A percentile compares a stretch with the other conserved stretches of the same genome.
These are phyloP conservation scores for Tolypocladium nubicola DNA, from an alignment of 2,329 filamentous ascomycete genomes.

Conservation along the genomic window DNA sequence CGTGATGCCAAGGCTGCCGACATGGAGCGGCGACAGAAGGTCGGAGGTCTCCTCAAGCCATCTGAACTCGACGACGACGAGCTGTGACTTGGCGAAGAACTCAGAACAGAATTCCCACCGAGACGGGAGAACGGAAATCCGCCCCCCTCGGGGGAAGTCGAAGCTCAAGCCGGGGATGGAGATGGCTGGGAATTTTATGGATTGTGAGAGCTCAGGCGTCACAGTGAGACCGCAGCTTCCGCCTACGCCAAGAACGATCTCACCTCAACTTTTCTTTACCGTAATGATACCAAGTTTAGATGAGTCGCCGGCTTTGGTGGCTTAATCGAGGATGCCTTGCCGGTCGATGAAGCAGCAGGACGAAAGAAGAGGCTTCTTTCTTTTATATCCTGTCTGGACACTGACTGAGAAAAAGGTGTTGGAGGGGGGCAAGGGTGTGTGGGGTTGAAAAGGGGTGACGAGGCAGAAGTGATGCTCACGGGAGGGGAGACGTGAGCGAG, in stretches of 20 bases:
- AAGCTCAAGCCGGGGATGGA: slow-evolving; percentile 14
- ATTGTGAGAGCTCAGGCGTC: slow-evolving; percentile 26
- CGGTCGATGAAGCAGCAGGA: slow-evolving; percentile 1
- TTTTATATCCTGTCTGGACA: slow-evolving; percentile 1
- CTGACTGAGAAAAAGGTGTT: background rate
- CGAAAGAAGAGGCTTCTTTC: background rate
- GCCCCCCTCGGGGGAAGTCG: slow-evolving; percentile 13
- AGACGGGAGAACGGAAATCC: slow-evolving; percentile 12
- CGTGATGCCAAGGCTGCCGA: slow-evolving; percentile 79
- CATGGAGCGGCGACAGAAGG: slow-evolving; percentile 84
- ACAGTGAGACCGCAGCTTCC: background rate
- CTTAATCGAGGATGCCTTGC: background rate
- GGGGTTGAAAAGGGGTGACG: background rate
- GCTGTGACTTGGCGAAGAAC: slow-evolving; percentile 70
- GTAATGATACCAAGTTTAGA: slow-evolving; percentile 16
- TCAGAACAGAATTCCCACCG: slow-evolving; percentile 50
- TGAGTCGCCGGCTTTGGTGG: slow-evolving; percentile 5
- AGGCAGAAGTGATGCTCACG: background rate
- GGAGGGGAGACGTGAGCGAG: background rate
- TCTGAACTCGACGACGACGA: slow-evolving; percentile 92
- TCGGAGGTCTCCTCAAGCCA: slow-evolving; percentile 90
- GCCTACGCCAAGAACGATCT: background rate
- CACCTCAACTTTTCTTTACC: slow-evolving; percentile 6
- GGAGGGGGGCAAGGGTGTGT: background rate
- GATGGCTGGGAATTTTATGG: slow-evolving; percentile 61